Evolutionary conservation across 495 filamentous ascomycete species (phyloP).

Genomic region (Lepidopterella palustris): DNA sequence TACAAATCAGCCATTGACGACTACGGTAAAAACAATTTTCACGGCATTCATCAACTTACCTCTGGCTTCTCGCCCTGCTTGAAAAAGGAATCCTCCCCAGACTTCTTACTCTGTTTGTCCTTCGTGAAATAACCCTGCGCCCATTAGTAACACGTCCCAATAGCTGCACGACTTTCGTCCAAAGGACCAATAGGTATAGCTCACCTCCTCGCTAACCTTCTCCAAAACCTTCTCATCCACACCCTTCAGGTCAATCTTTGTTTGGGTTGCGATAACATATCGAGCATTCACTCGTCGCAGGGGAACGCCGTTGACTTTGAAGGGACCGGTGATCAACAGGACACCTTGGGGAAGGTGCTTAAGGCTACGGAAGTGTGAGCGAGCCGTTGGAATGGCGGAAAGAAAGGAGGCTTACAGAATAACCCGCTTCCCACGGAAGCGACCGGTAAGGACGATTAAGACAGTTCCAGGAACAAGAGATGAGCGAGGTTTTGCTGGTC

Average conservation of each 20-base stretch:
- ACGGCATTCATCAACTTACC: slow-evolving; percentile 51
- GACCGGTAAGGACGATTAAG: slow-evolving; percentile 97
- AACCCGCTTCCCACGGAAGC: slow-evolving; percentile 99
- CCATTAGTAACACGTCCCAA: no score
- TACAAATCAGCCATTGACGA: background rate
- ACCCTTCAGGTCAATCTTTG: slow-evolving; percentile 76
- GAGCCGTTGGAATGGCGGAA: background rate
- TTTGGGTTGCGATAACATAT: slow-evolving; percentile 97
- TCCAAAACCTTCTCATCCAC: slow-evolving; percentile 76
- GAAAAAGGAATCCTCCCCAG: slow-evolving; percentile 94
- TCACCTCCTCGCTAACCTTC: slow-evolving; percentile 71
- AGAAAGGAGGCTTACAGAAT: slow-evolving; percentile 47
- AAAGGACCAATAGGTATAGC: no score
- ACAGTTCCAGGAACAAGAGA: slow-evolving; percentile 88
- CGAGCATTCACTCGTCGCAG: slow-evolving; percentile 95
- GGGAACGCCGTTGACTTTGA: slow-evolving; percentile 99
- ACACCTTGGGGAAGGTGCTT: slow-evolving; percentile 94
- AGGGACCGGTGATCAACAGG: slow-evolving; percentile 97
- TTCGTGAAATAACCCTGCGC: slow-evolving; percentile 94
- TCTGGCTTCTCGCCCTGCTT: slow-evolving; percentile 93
- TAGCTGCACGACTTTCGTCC: no score
- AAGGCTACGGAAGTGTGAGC: slow-evolving; percentile 41
- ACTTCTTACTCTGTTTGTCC: slow-evolving; percentile 85
- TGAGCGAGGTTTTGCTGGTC: slow-evolving; percentile 73
- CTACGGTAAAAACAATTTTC: background rate